Evolutionary conservation across 768 basidiomycete species (phyloP), one percentile per base, ranked within the genome.

Genomic region (Floccularia luteovirens): DNA sequence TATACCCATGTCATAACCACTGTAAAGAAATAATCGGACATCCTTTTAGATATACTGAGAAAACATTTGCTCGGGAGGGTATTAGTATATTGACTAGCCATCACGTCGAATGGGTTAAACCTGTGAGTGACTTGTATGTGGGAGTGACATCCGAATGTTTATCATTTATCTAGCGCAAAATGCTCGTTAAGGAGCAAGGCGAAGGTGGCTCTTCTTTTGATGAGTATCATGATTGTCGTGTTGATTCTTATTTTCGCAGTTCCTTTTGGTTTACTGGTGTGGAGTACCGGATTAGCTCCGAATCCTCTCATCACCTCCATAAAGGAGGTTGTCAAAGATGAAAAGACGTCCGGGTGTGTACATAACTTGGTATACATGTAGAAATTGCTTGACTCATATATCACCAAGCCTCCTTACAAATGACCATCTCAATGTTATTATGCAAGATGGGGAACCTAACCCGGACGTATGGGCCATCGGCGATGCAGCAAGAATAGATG

Each of bases 201-300:
- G 77, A 82, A 74, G 77, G 83, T 80, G 24, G 19, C 6, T 21
- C 33, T 35, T 13, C 14, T 13, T 14, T 27, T 39, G 10, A 11
- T 39, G 8, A 27, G 19, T 12, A 39, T 23, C 12, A 10, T 39
- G n/a, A n/a, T 17, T 39, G 17, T 6, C 11, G 11, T 20, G 19
- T 10, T 37, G 36, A 23, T 19, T 37, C 10, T 27, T 6, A 16
- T 20, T 22, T 23, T 27, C 44, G 10, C 43, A 88, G 88, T 89
- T 25, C 79, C 77, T 4, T 87, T 82, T 56, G 89, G 90, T 19
- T 63, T 92, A 16, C 71, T 89, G 8, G 87, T 92, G 12, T 92
- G 90, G 90, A 83, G 80, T 44, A 92, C 90, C 2, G 90, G 90
- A 1, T 66, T 92, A 2, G 73, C 86, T 4, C 77, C 87, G 3